Base-by-base conservation (phyloP, 352 stramenopile genomes). In the Pythium pyrilobum region DNA sequence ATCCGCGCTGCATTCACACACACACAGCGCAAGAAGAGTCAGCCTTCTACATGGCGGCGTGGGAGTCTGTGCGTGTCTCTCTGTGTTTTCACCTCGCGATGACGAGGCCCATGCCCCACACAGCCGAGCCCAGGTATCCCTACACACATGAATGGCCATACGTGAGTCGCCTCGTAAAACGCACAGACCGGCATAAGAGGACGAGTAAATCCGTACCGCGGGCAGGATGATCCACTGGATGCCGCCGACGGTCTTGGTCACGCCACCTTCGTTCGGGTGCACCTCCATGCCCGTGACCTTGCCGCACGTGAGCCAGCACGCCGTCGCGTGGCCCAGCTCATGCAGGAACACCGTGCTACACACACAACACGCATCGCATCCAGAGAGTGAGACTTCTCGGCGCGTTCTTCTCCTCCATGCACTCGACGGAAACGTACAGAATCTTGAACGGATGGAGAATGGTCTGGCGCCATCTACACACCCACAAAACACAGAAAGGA, bases 371-470 rank as follows among this genome's bases (percentile, higher is more conserved):
- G 24, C 34, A 13, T 28, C 27, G 28, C n/a, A n/a, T n/a, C n/a
- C n/a, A n/a, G n/a, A n/a, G n/a, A n/a, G n/a, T n/a, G n/a, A n/a
- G n/a, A n/a, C n/a, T n/a, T n/a, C n/a, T n/a, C n/a, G n/a, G n/a
- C n/a, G n/a, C n/a, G n/a, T n/a, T n/a, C n/a, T n/a, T n/a, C n/a
- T n/a, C n/a, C n/a, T n/a, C n/a, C n/a, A n/a, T n/a, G n/a, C n/a
- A n/a, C n/a, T n/a, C n/a, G n/a, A n/a, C 58, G 38, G 54, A 39
- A 28, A 52, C 79, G 56, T 76, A 94, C 81, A 94, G 65, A 48
- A 93, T 93, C 51, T 96, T 96, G 57, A 96, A 94, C 27, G 85
- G 85, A 50, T 93, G 83, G 4, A 96, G 70, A 28, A 96, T 77
- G 31, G 76, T 79, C 20, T 92, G 71, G 59, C 84, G 80, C 85